Percentiles rank a stretch among this genome's conserved stretches.
Evolutionary conservation across 805 yeast genomes (phyloP).

Genomic region (Saturnispora besseyi): DNA sequence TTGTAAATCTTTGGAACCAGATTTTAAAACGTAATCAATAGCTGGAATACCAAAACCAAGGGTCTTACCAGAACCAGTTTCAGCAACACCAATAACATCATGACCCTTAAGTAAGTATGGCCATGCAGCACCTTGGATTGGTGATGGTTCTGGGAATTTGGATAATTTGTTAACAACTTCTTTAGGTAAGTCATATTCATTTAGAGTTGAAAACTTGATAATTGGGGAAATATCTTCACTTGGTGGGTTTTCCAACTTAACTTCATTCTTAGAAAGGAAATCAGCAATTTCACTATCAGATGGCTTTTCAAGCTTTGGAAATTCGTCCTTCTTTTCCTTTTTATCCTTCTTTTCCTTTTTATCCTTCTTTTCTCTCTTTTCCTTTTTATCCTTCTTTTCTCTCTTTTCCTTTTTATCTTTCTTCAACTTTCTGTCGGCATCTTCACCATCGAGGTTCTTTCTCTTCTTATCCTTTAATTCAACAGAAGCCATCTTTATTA

Average conservation of each 20-base stretch:
- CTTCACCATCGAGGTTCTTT: conserved; percentile 21
- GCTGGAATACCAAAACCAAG: conserved; percentile 97
- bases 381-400: conserved; percentile 34
- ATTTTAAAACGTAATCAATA: conserved; percentile 53
- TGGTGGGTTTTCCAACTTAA: conserved; percentile 64
- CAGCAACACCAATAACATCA: conserved; percentile 92
- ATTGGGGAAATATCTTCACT: conserved; percentile 54
- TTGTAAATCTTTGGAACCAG: conserved; percentile 43
- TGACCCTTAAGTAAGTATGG: conserved; percentile 65
- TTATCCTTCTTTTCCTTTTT: conserved; percentile 22
- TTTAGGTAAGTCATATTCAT: conserved; percentile 35
- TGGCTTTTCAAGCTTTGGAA: conserved; percentile 4
- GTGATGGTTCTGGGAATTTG: conserved; percentile 85
- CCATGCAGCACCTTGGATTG: conserved; percentile 72
- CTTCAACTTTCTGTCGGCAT: conserved; percentile 21
- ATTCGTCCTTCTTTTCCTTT: conserved; percentile 16
- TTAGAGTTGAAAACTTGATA: conserved; percentile 54
- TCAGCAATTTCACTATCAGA: conserved; percentile 49
- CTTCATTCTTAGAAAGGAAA: conserved; percentile 65
- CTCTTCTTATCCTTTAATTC: conserved; percentile 24
- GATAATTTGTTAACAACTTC: conserved; percentile 52
- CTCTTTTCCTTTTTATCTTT: conserved; percentile 30
- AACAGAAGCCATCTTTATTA: conserved; percentile 18
- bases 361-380: conserved; percentile 29
- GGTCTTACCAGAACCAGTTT: conserved; percentile 97